These are phyloP conservation scores for Acaromyces ingoldii DNA, from an alignment of 1,284 basidiomycete species.

Conservation along the genomic window DNA sequence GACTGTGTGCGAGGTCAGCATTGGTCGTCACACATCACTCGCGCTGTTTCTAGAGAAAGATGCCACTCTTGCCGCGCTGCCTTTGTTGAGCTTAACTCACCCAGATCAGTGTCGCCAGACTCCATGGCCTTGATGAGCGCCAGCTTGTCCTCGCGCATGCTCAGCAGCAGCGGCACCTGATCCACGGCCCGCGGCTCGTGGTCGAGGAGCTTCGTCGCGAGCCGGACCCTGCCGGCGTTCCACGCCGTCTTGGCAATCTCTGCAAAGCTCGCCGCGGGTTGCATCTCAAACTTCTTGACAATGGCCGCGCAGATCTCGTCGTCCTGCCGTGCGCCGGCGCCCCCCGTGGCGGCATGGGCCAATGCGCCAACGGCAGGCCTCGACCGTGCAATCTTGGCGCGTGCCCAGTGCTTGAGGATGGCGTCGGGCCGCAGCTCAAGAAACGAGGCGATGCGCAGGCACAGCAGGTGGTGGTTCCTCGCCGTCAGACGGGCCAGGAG, in stretches of 20 bases:
- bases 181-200: slow-evolving; percentile 83
- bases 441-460: slow-evolving; percentile 81
- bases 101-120: slow-evolving; percentile 87
- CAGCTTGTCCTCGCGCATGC: slow-evolving; percentile 88
- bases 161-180: slow-evolving; percentile 83
- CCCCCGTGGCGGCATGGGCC: slow-evolving; percentile 6
- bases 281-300: slow-evolving; percentile 76
- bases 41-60: too few species aligned
- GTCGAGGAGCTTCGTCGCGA: slow-evolving; percentile 91
- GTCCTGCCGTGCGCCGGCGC: slow-evolving; percentile 54
- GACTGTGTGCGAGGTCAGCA: slow-evolving; percentile 7
- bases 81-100: background rate
- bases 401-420: slow-evolving; percentile 93
- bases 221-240: slow-evolving; percentile 75
- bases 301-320: slow-evolving; percentile 74
- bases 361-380: slow-evolving; percentile 46
- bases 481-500: slow-evolving; percentile 78
- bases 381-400: slow-evolving; percentile 75
- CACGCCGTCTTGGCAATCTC: slow-evolving; percentile 91
- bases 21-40: background rate
- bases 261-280: slow-evolving; percentile 70
- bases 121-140: slow-evolving; percentile 86
- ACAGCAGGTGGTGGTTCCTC: slow-evolving; percentile 83
- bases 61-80: too few species aligned
- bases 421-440: slow-evolving; percentile 75